Base-by-base conservation (phyloP, 2,329 filamentous ascomycete species). In the Monilinia vaccinii-corymbosi region DNA sequence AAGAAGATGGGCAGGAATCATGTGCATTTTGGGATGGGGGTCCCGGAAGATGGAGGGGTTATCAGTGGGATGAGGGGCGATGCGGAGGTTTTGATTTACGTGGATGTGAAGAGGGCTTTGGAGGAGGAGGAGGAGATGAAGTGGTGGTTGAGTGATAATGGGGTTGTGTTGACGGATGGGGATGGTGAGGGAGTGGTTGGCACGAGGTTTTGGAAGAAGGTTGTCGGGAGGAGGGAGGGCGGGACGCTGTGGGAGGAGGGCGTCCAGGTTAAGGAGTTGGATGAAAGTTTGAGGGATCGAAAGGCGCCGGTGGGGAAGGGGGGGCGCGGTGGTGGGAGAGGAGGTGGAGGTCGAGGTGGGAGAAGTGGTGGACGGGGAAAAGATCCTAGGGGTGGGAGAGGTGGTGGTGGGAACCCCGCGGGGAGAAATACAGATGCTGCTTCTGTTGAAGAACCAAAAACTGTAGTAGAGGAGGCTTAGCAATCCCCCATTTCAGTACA, bases 1-100 rank as follows among this genome's bases (percentile, higher is more conserved):
- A 85, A 83, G 67, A 81, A 80, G 61, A 97, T 97, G 94, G 79
- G 78, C 0, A 76, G 94, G 58, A 95, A 88, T 64, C 93, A 97
- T 70, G 87, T 97, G 32, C 94, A 99, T 75, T 96, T 94, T 71
- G 89, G 89, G 2, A 83, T 84, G 7, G 91, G 89, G 0, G 76
- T 92, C 14, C 85, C 88, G 0, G 71, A 71, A 56, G 66, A 62
- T 10, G 61, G 63, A 8, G 68, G 58, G 0, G 88, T 92, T 2
- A 81, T 93, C 28, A 91, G 86, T 44, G 91, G 91, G 0, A 95
- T 96, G 89, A 79, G 93, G 25, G 78, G 69, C 65, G 90, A 84
- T 71, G 88, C 89, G 7, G 87, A 94, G 74, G 75, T 95, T 45
- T 70, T 96, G 63, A 80, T 97, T 32, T 89, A 89, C 73, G 76